These are phyloP conservation scores for Pythium brassicae DNA, from an alignment of 352 stramenopile genomes.

Conservation along the genomic window DNA sequence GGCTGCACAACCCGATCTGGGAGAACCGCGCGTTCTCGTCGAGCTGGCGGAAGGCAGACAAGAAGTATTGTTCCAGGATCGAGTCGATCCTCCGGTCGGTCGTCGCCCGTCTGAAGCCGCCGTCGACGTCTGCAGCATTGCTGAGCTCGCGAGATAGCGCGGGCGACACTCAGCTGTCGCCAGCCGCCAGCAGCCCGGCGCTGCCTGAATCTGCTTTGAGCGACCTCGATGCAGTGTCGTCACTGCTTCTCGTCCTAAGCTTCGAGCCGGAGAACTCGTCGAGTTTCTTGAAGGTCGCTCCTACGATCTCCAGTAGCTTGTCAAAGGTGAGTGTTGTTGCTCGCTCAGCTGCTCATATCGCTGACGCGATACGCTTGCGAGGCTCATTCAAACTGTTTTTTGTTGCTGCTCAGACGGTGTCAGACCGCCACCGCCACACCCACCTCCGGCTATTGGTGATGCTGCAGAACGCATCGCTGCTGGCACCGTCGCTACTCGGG, in stretches of 20 bases:
- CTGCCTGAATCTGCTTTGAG: neutral
- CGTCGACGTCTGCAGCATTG: neutral
- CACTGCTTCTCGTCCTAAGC: constrained; percentile 4
- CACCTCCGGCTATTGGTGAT: constrained; percentile 2
- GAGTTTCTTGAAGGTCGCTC: neutral
- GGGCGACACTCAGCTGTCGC: neutral
- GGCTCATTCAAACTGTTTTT: neutral
- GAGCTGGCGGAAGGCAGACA: constrained; percentile 8
- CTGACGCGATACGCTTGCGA: neutral
- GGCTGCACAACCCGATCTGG: constrained; percentile 15
- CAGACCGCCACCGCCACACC: neutral
- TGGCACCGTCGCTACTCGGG: neutral
- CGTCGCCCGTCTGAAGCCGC: constrained; percentile 7
- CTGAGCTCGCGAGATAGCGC: neutral
- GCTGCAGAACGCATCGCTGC: constrained; percentile 1
- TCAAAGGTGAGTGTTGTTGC: neutral
- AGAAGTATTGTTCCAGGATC: constrained; percentile 10
- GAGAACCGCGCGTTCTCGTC: constrained; percentile 11
- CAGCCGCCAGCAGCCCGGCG: neutral
- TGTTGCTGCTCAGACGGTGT: neutral
- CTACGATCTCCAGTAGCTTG: neutral
- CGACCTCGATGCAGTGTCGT: constrained; percentile 4
- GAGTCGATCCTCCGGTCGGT: constrained; percentile 1
- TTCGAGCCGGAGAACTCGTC: neutral
- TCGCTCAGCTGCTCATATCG: too few relatives aligned